These are phyloP conservation scores for Alectoria sarmentosa DNA, from an alignment of 495 filamentous ascomycete species.

Conservation along the genomic window DNA sequence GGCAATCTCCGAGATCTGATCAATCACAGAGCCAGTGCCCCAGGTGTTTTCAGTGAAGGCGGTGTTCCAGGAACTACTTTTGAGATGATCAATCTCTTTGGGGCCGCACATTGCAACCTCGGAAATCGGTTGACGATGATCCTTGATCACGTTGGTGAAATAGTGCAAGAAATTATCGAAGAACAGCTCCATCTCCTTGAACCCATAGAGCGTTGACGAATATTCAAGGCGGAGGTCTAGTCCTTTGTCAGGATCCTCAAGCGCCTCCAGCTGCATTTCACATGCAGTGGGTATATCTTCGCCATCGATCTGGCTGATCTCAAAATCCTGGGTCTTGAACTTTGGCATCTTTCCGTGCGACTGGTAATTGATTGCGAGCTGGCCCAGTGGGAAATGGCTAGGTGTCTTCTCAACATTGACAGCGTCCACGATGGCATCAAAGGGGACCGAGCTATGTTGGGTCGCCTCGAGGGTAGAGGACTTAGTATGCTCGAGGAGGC, in stretches of 20 bases:
- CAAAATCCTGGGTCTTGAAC: constrained; percentile 26
- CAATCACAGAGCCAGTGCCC: constrained; percentile 18
- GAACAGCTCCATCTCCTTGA: constrained; percentile 29
- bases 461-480: constrained; percentile 21
- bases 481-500: constrained; percentile 27
- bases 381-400: constrained; percentile 27
- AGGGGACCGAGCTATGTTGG: constrained; percentile 26
- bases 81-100: constrained; percentile 24
- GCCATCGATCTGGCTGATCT: constrained; percentile 20
- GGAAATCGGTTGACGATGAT: constrained; percentile 29
- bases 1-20: constrained; percentile 19
- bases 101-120: constrained; percentile 27
- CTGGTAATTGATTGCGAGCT: constrained; percentile 32
- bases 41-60: constrained; percentile 20
- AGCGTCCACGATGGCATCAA: constrained; percentile 28
- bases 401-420: constrained; percentile 21
- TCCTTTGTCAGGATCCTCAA: constrained; percentile 26
- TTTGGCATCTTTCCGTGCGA: constrained; percentile 27
- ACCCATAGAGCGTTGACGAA: constrained; percentile 26
- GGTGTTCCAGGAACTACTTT: constrained; percentile 21
- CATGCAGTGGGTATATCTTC: constrained; percentile 27
- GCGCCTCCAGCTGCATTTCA: constrained; percentile 27
- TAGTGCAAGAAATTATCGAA: constrained; percentile 31
- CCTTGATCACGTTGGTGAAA: constrained; percentile 27
- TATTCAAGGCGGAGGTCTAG: constrained; percentile 28